Conservation (phyloP, 371 early-diverging fungal genomes). For the Syncephalastrum racemosum region DNA sequence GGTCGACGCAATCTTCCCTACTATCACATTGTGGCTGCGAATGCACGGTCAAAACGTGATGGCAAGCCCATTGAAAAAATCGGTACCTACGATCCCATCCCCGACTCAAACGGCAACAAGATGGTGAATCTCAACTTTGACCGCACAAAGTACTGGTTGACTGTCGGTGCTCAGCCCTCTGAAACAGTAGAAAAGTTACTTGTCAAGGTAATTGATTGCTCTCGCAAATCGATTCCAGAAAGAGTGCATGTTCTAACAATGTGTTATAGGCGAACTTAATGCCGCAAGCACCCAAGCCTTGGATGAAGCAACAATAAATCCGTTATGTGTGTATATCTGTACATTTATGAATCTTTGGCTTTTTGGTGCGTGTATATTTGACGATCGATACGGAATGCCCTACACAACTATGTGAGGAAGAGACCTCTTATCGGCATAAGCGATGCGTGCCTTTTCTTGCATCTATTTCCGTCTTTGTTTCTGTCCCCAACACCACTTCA, state of each 20-base stretch:
- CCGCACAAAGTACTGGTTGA: constrained; percentile 95
- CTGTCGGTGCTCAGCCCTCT: constrained; percentile 92
- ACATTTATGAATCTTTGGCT: no score
- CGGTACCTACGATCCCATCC: constrained; percentile 91
- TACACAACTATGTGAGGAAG: no score
- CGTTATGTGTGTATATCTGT: no score
- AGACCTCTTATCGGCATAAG: no score
- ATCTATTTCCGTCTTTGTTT: no score
- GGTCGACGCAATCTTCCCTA: constrained; percentile 89
- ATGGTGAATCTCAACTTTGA: constrained; percentile 84
- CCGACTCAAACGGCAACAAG: constrained; percentile 75
- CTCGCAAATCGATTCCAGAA: no score
- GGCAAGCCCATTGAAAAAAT: constrained; percentile 89
- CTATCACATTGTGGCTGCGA: constrained; percentile 92
- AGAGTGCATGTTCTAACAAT: background rate
- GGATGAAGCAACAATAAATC: constrained; percentile 39
- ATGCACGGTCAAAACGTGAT: constrained; percentile 80
- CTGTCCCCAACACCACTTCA: no score
- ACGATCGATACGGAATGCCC: no score
- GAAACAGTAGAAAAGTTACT: constrained; percentile 86
- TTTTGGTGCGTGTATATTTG: no score
- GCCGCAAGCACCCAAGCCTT: constrained; percentile 59
- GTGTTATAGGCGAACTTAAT: constrained; percentile 53
- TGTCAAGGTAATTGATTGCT: constrained; percentile 67
- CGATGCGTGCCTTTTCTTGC: no score